Base-by-base conservation (phyloP, 768 basidiomycete species). In the Auriscalpium vulgare region DNA sequence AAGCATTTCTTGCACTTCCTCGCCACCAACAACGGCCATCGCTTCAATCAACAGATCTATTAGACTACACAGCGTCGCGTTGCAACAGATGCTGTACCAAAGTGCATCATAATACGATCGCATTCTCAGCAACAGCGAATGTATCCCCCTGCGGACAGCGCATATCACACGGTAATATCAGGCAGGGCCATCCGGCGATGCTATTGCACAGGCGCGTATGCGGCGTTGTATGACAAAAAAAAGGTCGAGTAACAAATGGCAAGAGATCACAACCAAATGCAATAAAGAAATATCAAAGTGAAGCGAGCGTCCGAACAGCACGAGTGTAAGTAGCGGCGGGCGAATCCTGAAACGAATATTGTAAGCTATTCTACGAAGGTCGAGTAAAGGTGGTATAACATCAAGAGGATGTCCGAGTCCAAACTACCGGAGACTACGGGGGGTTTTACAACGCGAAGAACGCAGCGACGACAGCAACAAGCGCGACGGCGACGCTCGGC, bases 401-500 rank as follows among this genome's bases (percentile, higher is more conserved):
- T 48, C 19, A 44, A 37, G 44, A 37, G 45, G n/a, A 34, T 40
- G 35, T 48, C 14, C 47, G 47, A 9, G 47, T 48, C 47, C 47
- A 13, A 19, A 29, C 47, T 16, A 17, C 13, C 4, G 21, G 47
- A 2, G 47, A 10, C n/a, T n/a, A n/a, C n/a, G n/a, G n/a, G n/a
- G n/a, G n/a, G 47, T 60, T 56, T 76, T 74, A 84, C 57, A 83
- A 67, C 57, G 59, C 59, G 56, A 75, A 68, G 57, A 70, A 58
- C 10, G 71, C 65, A 10, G 81, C 76, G 58, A 78, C 71, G 68
- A 81, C 70, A 45, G 77, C 81, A 47, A 75, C 74, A 43, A 79
- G 65, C 51, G 73, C 79, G 54, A 85, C 74, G 48, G 79, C 66
- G 29, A 75, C 67, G 62, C 73, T 73, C 36, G 84, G 76, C 8